phyloP scores from a whole-genome alignment of 208 protist species.

The Acanthamoeba royreba region DNA sequence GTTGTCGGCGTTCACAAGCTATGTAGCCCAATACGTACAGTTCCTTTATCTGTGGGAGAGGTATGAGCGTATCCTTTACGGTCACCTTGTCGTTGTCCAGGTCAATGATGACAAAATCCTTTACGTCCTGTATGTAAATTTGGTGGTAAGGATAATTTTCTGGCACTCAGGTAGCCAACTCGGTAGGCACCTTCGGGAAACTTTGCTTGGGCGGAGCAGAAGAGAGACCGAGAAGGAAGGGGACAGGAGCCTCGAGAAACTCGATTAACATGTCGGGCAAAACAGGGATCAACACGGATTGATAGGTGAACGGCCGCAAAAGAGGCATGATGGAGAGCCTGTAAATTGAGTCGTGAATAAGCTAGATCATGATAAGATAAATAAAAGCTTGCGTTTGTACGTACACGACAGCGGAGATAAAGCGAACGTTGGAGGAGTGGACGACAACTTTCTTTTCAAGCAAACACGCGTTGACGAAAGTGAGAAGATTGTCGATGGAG shows the following conservation, averaged over 20 bases:
- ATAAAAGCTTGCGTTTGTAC: too few species aligned
- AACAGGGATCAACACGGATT: background rate
- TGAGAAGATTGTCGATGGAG: conserved; percentile 1
- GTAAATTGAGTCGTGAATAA: too few species aligned
- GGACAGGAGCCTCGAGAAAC: background rate
- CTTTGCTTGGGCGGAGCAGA: background rate
- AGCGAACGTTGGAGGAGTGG: background rate
- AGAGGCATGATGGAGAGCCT: conserved; percentile 2
- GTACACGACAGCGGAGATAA: conserved; percentile 1
- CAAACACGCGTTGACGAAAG: background rate
- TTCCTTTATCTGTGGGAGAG: conserved; percentile 5
- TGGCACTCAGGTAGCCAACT: too few species aligned
- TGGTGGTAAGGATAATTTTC: too few species aligned
- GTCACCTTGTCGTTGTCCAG: conserved; percentile 31
- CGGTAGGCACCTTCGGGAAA: background rate
- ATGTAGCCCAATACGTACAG: too few species aligned
- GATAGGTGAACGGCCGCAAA: background rate
- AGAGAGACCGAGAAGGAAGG: conserved; percentile 1
- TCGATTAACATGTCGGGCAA: background rate
- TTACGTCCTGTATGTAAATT: background rate
- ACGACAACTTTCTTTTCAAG: background rate
- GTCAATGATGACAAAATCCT: background rate
- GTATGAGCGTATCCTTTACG: background rate
- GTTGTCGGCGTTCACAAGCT: too few species aligned
- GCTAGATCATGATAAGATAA: too few species aligned